Conservation (phyloP, 345 rosid species). For the Sisymbrium altissimum region DNA sequence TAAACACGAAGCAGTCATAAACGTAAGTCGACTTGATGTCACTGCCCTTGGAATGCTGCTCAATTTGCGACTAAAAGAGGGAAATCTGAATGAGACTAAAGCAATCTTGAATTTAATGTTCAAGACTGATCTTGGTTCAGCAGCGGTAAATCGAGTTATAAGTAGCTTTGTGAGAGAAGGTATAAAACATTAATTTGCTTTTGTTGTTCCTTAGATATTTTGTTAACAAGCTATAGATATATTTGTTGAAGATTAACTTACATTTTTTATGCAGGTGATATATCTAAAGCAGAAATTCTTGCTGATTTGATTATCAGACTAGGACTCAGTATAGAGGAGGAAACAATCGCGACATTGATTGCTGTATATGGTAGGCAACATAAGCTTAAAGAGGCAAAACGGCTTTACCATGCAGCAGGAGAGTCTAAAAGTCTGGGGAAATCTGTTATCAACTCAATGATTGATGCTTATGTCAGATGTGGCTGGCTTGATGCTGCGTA, state of each 20-base stretch:
- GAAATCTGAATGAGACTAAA: conserved; percentile 32
- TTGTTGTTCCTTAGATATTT: background rate
- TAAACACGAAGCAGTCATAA: conserved; percentile 27
- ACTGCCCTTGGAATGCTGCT: conserved; percentile 58
- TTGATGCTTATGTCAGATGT: conserved; percentile 60
- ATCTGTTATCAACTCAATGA: conserved; percentile 54
- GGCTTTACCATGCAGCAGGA: conserved; percentile 42
- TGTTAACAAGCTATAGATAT: conserved; percentile 3
- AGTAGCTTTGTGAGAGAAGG: conserved; percentile 58
- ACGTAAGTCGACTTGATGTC: conserved; percentile 39
- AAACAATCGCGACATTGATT: conserved; percentile 51
- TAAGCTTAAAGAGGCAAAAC: conserved; percentile 52
- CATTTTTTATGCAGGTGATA: conserved; percentile 45
- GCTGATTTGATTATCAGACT: conserved; percentile 41
- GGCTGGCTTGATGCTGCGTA: conserved; percentile 58
- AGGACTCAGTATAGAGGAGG: conserved; percentile 47
- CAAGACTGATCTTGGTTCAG: conserved; percentile 45
- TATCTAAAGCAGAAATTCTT: conserved; percentile 45
- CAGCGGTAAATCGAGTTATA: conserved; percentile 47
- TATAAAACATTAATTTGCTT: conserved; percentile 4
- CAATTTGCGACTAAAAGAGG: conserved; percentile 42
- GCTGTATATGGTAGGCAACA: conserved; percentile 50
- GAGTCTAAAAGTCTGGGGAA: conserved; percentile 43
- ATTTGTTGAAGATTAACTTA: conserved; percentile 7
- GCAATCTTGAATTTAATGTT: conserved; percentile 52